These are phyloP conservation scores for Pulveroboletus sp. DNA, from an alignment of 768 basidiomycete genomes.

Conservation along the genomic window DNA sequence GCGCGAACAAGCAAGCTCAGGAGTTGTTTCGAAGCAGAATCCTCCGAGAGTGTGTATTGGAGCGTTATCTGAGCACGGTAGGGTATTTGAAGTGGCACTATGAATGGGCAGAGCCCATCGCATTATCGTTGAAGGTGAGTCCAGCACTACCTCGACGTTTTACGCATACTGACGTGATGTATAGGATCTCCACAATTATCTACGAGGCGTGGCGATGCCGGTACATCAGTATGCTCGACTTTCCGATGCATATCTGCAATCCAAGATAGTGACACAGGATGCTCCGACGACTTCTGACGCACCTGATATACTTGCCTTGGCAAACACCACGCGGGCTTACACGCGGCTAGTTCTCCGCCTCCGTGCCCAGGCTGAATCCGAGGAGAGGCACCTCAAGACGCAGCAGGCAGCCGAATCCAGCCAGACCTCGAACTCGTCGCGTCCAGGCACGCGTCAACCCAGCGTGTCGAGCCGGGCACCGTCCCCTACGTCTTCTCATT, in stretches of 20 bases:
- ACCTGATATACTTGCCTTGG: slow-evolving; percentile 46
- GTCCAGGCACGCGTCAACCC: slow-evolving; percentile 32
- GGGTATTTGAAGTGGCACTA: slow-evolving; percentile 66
- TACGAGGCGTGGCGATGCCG: slow-evolving; percentile 74
- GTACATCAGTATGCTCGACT: slow-evolving; percentile 65
- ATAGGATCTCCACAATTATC: slow-evolving; percentile 75
- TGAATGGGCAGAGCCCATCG: slow-evolving; percentile 55
- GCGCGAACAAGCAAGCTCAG: slow-evolving; percentile 52
- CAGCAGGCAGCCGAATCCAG: slow-evolving; percentile 1
- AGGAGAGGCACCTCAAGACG: slow-evolving; percentile 25
- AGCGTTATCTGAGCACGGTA: slow-evolving; percentile 63
- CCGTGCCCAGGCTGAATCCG: slow-evolving; percentile 73
- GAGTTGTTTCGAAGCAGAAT: slow-evolving; percentile 44
- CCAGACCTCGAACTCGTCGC: not conserved
- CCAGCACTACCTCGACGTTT: not conserved
- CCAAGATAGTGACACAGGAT: slow-evolving; percentile 37
- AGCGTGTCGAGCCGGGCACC: slow-evolving; percentile 57
- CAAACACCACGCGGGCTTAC: slow-evolving; percentile 67
- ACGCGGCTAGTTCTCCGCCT: slow-evolving; percentile 76
- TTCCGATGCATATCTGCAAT: slow-evolving; percentile 54
- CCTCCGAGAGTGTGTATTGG: slow-evolving; percentile 61
- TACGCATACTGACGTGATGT: slow-evolving; percentile 7
- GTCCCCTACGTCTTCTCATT: slow-evolving; percentile 50
- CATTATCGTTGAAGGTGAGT: slow-evolving; percentile 58
- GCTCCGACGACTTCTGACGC: slow-evolving; percentile 37